Conservation (phyloP, 1,139 yeast species). For the Blastobotrys buckinghamii region DNA sequence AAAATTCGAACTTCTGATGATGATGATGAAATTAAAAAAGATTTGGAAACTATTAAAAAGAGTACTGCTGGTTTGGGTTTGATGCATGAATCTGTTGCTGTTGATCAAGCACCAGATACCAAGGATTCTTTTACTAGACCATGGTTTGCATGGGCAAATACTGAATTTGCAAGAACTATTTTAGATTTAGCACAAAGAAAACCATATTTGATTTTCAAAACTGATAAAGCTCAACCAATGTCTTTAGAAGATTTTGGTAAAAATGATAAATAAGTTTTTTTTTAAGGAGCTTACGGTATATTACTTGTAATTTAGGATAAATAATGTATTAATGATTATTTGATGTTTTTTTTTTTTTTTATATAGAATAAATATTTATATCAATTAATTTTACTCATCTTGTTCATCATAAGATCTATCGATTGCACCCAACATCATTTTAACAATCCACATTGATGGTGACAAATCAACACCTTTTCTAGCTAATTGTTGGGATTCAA, state of each 20-base stretch:
- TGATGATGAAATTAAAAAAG: constrained; percentile 56
- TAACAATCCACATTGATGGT: constrained; percentile 32
- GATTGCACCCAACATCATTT: constrained; percentile 31
- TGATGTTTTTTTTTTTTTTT: not conserved
- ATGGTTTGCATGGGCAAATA: constrained; percentile 73
- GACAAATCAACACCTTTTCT: constrained; percentile 29
- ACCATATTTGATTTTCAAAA: constrained; percentile 59
- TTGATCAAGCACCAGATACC: constrained; percentile 41
- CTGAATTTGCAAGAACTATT: constrained; percentile 84
- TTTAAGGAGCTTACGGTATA: not conserved
- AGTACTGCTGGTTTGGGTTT: constrained; percentile 72
- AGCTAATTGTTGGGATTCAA: constrained; percentile 34
- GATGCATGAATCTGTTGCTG: constrained; percentile 79
- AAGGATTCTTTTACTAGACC: constrained; percentile 15
- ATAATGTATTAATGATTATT: not conserved
- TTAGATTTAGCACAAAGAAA: constrained; percentile 66
- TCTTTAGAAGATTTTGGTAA: not conserved
- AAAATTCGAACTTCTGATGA: constrained; percentile 69
- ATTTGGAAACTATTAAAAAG: constrained; percentile 48
- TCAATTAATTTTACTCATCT: constrained; percentile 21
- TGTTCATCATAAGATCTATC: constrained; percentile 30
- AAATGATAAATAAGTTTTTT: not conserved
- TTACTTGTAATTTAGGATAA: not conserved
- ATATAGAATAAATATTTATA: too few species aligned
- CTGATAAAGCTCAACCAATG: constrained; percentile 24